Conservation (phyloP, 2,329 filamentous ascomycete genomes). For the Berkeleyomyces rouxiae region DNA sequence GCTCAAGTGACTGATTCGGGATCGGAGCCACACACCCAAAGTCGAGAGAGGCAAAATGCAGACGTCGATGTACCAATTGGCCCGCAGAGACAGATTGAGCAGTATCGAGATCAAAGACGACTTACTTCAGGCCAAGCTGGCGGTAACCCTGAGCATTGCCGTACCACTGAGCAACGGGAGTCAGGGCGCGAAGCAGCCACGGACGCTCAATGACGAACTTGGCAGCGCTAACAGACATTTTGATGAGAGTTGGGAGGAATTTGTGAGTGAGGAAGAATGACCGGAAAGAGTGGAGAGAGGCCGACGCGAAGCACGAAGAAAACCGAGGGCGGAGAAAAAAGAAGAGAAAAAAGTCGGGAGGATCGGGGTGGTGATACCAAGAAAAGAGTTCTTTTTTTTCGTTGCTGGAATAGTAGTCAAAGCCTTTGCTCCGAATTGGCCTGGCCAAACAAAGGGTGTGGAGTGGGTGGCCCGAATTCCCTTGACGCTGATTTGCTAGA, state of each 20-base stretch:
- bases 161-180: conserved; percentile 80
- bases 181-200: conserved; percentile 50
- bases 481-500: conserved; percentile 7
- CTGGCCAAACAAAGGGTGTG: conserved; percentile 1
- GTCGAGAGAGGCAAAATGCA: neutral
- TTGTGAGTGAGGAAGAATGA: conserved; percentile 15
- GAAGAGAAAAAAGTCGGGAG: conserved; percentile 10
- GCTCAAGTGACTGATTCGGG: neutral
- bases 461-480: conserved; percentile 8
- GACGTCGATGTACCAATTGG: neutral
- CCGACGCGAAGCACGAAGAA: neutral
- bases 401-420: neutral
- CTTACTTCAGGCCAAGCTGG: conserved; percentile 71
- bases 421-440: conserved; percentile 1
- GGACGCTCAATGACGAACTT: conserved; percentile 69
- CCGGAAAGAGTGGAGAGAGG: conserved; percentile 17
- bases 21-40: neutral
- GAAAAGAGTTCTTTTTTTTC: conserved; percentile 8
- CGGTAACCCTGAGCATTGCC: conserved; percentile 78
- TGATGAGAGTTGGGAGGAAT: conserved; percentile 22
- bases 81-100: neutral
- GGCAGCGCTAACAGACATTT: conserved; percentile 55
- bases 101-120: neutral
- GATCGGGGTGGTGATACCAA: conserved; percentile 12
- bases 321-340: neutral